Percentiles rank a stretch among this genome's conserved stretches.
These are phyloP conservation scores for Flaveria bidentis DNA, from an alignment of 129 eudicot species.

Conservation along the genomic window DNA sequence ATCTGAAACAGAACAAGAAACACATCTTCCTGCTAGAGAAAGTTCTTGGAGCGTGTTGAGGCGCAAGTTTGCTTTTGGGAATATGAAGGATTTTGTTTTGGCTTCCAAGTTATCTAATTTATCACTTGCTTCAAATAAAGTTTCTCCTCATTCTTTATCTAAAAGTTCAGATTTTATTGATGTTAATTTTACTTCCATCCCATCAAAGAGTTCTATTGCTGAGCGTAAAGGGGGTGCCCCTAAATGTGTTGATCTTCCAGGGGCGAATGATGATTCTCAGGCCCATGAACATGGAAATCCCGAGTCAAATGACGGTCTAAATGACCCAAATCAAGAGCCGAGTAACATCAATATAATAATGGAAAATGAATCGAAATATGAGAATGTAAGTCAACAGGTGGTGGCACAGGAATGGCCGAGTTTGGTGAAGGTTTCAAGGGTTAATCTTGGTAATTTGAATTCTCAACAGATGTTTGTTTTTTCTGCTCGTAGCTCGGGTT, in stretches of 20 bases:
- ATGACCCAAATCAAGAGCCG: constrained; percentile 20
- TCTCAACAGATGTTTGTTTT: constrained; percentile 39
- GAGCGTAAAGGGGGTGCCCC: constrained; percentile 37
- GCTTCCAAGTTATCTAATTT: constrained; percentile 56
- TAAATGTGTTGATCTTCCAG: constrained; percentile 46
- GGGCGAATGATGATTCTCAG: constrained; percentile 31
- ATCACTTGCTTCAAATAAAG: constrained; percentile 49
- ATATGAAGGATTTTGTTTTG: constrained; percentile 69
- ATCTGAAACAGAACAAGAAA: constrained; percentile 59
- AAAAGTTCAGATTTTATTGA: constrained; percentile 61
- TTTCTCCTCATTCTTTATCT: constrained; percentile 53
- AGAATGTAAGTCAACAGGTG: constrained; percentile 22
- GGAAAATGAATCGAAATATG: constrained; percentile 11
- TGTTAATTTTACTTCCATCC: constrained; percentile 53
- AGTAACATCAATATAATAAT: constrained; percentile 8
- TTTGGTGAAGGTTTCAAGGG: constrained; percentile 42
- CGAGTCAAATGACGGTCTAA: constrained; percentile 10
- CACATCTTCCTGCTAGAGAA: constrained; percentile 76
- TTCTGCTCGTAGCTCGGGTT: constrained; percentile 36
- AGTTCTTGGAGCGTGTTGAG: constrained; percentile 70
- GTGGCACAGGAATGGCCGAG: constrained; percentile 61
- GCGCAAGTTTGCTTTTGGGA: constrained; percentile 59
- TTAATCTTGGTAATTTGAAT: constrained; percentile 45
- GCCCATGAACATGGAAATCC: constrained; percentile 25
- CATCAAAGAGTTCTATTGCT: constrained; percentile 48